Percentiles rank a stretch among this genome's conserved stretches.
Evolutionary conservation across 2,329 filamentous ascomycete species (phyloP).

Genomic region (Helotiales sp.): DNA sequence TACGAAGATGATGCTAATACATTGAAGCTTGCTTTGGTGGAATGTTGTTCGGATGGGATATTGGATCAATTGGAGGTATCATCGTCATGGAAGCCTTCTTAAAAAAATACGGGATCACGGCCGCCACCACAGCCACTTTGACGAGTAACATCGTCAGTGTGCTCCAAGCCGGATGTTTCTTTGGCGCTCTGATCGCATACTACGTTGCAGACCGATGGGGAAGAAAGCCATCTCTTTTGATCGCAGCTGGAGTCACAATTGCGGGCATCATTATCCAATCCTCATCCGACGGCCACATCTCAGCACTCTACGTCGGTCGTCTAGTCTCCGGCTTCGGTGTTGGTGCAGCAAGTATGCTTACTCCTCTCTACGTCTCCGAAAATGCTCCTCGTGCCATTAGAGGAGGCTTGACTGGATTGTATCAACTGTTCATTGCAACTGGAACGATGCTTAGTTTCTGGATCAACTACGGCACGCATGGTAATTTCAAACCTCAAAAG

Average conservation of each 20-base stretch:
- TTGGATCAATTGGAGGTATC: conserved; percentile 75
- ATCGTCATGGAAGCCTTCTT: conserved; percentile 67
- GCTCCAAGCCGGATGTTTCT: conserved; percentile 68
- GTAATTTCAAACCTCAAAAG: conserved; percentile 41
- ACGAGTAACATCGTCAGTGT: conserved; percentile 67
- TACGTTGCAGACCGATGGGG: conserved; percentile 38
- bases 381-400: conserved; percentile 52
- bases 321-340: conserved; percentile 51
- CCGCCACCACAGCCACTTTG: conserved; percentile 46
- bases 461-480: conserved; percentile 41
- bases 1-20: conserved; percentile 5
- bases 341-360: conserved; percentile 46
- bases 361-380: conserved; percentile 41
- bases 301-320: conserved; percentile 63
- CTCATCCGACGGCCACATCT: conserved; percentile 57
- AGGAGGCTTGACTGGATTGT: conserved; percentile 50
- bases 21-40: conserved; percentile 64
- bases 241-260: conserved; percentile 56
- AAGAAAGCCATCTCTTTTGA: conserved; percentile 46
- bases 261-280: conserved; percentile 66
- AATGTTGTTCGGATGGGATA: conserved; percentile 59
- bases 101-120: conserved; percentile 39
- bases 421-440: conserved; percentile 47
- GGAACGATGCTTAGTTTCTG: conserved; percentile 45
- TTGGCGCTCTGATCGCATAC: conserved; percentile 56